These are phyloP conservation scores for Aphanomyces astaci DNA, from an alignment of 352 stramenopile species.

Conservation along the genomic window DNA sequence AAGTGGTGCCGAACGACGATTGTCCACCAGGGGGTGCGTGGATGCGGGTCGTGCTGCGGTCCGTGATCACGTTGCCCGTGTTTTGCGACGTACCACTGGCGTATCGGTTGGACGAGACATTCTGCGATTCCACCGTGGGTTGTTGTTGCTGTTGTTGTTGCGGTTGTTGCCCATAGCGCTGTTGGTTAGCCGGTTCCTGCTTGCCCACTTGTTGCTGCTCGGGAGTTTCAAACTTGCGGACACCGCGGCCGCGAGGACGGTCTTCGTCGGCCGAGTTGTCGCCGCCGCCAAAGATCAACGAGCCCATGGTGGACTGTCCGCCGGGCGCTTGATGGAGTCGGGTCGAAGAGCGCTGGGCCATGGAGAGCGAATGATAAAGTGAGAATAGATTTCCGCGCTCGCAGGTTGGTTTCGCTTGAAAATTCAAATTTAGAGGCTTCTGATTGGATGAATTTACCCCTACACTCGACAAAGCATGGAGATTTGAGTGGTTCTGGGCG, in stretches of 20 bases:
- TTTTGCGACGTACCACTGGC: conserved; percentile 80
- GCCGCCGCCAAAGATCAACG: conserved; percentile 63
- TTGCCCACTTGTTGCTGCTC: conserved; percentile 29
- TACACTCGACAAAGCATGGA: neutral
- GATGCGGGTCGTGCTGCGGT: conserved; percentile 80
- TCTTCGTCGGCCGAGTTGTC: conserved; percentile 12
- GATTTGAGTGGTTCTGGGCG: neutral
- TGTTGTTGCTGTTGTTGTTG: conserved; percentile 33
- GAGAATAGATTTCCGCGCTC: neutral
- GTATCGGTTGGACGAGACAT: conserved; percentile 78
- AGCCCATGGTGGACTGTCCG: conserved; percentile 60
- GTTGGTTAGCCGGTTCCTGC: conserved; percentile 23
- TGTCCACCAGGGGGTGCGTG: conserved; percentile 35
- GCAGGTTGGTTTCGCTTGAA: conserved; percentile 4
- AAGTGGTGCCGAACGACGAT: conserved; percentile 23
- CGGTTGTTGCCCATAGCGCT: conserved; percentile 23
- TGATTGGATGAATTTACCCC: neutral
- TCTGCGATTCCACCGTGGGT: conserved; percentile 23
- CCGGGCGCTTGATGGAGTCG: conserved; percentile 60
- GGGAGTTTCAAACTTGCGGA: conserved; percentile 32
- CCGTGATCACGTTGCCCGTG: conserved; percentile 81
- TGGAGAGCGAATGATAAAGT: conserved; percentile 14
- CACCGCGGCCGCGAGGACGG: neutral
- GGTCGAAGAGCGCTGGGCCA: conserved; percentile 30
- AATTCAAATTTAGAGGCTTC: neutral